Evolutionary conservation across 768 basidiomycete genomes (phyloP).

Genomic region (Serendipita vermifera): DNA sequence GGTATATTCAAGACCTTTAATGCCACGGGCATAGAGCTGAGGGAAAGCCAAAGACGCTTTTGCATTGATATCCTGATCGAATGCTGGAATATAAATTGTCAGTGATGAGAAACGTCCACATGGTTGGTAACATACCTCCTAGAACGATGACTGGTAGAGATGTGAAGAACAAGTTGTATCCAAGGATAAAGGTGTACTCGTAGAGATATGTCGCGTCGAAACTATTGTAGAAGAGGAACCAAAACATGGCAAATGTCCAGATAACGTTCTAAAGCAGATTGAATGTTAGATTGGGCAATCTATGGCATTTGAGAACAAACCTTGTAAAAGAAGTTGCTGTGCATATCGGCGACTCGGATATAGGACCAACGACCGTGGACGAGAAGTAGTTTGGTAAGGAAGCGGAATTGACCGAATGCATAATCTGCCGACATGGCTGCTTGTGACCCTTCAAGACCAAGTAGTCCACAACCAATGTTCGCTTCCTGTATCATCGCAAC

Average conservation of each 20-base stretch:
- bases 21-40: constrained; percentile 90
- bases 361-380: constrained; percentile 98
- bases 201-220: constrained; percentile 93
- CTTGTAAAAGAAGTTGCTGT: constrained; percentile 98
- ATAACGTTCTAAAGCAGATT: constrained; percentile 55
- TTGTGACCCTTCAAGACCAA: constrained; percentile 92
- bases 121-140: constrained; percentile 44
- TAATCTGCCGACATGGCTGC: constrained; percentile 99
- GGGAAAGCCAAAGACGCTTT: constrained; percentile 85
- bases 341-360: constrained; percentile 91
- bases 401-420: constrained; percentile 94
- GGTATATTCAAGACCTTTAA: constrained; percentile 87
- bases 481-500: constrained; percentile 99
- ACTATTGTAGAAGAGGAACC: constrained; percentile 87
- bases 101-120: constrained; percentile 10
- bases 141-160: constrained; percentile 83
- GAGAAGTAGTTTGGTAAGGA: constrained; percentile 76
- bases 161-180: constrained; percentile 88
- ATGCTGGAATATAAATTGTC: constrained; percentile 35
- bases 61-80: constrained; percentile 91
- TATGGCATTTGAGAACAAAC: constrained; percentile 28
- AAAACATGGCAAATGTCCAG: constrained; percentile 89
- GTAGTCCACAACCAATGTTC: constrained; percentile 90
- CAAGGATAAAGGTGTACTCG: constrained; percentile 84
- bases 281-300: not conserved